Evolutionary conservation across 305 asterid genomes (phyloP).

Genomic region (Fraxinus angustifolia): DNA sequence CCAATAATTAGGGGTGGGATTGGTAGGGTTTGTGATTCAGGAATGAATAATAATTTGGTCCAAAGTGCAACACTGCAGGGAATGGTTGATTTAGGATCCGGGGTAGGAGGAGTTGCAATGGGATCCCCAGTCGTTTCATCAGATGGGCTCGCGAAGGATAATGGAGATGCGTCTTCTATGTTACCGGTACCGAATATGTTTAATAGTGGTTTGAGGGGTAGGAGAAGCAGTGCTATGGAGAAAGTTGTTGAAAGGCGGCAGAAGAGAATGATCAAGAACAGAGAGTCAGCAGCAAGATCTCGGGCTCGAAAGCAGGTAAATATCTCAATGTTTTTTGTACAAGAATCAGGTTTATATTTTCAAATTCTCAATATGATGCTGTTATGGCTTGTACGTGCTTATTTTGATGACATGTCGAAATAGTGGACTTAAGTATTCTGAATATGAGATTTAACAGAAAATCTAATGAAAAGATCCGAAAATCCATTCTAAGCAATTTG

Average conservation of each 20-base stretch:
- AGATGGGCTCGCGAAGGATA: constrained; percentile 64
- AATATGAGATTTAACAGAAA: not conserved
- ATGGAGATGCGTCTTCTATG: constrained; percentile 54
- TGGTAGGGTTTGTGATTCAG: constrained; percentile 30
- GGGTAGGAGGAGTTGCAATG: constrained; percentile 19
- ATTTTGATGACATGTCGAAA: not conserved
- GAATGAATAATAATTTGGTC: constrained; percentile 26
- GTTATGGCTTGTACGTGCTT: not conserved
- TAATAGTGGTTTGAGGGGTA: constrained; percentile 65
- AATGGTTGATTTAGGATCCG: constrained; percentile 34
- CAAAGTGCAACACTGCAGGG: constrained; percentile 27
- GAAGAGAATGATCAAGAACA: constrained; percentile 79
- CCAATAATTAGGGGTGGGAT: constrained; percentile 30
- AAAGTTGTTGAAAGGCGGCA: constrained; percentile 96
- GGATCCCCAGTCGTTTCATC: constrained; percentile 73
- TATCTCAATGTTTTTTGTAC: not conserved
- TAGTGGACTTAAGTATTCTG: not conserved
- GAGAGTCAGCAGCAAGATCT: constrained; percentile 98
- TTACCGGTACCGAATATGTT: constrained; percentile 64
- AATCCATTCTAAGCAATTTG: not conserved
- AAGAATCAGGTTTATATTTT: not conserved
- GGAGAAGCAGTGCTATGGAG: constrained; percentile 69
- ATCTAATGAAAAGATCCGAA: not conserved
- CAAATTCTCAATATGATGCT: not conserved
- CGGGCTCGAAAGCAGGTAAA: constrained; percentile 98